phyloP scores from a whole-genome alignment of 2,329 filamentous ascomycete species.

The Rosellinia necatrix region DNA sequence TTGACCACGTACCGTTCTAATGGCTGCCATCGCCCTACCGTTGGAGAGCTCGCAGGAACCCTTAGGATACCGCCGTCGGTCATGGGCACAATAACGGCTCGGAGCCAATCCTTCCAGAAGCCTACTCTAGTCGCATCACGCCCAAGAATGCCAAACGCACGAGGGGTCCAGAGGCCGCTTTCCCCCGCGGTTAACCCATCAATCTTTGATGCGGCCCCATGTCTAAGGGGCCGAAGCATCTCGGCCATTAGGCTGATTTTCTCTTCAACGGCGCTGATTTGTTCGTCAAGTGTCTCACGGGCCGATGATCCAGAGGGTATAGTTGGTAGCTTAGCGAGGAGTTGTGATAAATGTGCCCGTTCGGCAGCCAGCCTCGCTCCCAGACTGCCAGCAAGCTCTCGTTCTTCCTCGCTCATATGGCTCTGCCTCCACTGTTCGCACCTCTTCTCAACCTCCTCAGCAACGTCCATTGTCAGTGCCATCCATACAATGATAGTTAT shows the following conservation, averaged over 20 bases:
- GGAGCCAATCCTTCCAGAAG: conserved; percentile 99
- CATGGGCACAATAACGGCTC: conserved; percentile 94
- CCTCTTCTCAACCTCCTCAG: conserved; percentile 79
- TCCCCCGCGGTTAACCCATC: conserved; percentile 95
- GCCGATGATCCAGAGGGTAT: conserved; percentile 79
- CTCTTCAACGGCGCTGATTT: conserved; percentile 95
- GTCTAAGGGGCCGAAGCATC: conserved; percentile 86
- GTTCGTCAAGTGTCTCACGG: conserved; percentile 84
- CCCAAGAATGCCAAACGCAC: conserved; percentile 90
- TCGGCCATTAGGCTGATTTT: conserved; percentile 98
- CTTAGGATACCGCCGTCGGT: conserved; percentile 81
- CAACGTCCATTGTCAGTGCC: conserved; percentile 78
- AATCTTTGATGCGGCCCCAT: conserved; percentile 95
- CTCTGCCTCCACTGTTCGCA: conserved; percentile 85
- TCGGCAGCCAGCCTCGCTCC: conserved; percentile 87
- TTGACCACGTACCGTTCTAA: conserved; percentile 97
- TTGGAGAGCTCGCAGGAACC: conserved; percentile 86
- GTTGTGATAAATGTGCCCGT: conserved; percentile 84
- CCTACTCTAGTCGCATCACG: conserved; percentile 80
- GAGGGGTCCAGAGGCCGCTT: conserved; percentile 92
- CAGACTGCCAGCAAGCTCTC: conserved; percentile 88
- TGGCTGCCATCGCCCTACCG: conserved; percentile 92
- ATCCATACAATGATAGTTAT: conserved; percentile 94
- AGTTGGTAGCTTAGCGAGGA: conserved; percentile 81
- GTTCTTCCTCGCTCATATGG: conserved; percentile 88